Percentiles rank a stretch among this genome's conserved stretches.
phyloP scores from a whole-genome alignment of 169 alveolate genomes.

The Cardiosporidium cionae region DNA sequence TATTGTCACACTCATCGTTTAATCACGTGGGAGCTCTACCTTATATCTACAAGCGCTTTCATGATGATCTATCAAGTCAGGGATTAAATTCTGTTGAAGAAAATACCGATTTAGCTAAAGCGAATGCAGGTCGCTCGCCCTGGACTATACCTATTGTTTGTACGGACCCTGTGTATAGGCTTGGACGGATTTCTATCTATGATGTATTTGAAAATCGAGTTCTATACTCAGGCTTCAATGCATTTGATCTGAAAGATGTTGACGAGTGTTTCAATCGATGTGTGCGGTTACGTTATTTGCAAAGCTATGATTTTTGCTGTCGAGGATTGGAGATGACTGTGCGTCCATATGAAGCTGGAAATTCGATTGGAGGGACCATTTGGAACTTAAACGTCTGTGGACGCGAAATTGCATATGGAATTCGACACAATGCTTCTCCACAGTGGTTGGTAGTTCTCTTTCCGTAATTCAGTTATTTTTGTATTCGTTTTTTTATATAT shows the following conservation, averaged over 20 bases:
- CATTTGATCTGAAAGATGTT: not conserved
- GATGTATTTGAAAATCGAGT: not conserved
- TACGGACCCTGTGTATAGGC: not conserved
- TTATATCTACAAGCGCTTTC: not conserved
- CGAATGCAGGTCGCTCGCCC: no score
- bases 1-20: not conserved
- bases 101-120: no score
- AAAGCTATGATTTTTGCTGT: not conserved
- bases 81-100: no score
- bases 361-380: not conserved
- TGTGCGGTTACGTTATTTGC: not conserved
- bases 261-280: not conserved
- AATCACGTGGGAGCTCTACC: not conserved
- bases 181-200: not conserved
- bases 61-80: no score
- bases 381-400: not conserved
- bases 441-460: not conserved
- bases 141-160: no score
- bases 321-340: not conserved
- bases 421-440: not conserved
- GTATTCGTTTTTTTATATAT: not conserved
- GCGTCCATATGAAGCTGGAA: not conserved
- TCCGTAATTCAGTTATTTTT: not conserved
- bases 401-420: not conserved
- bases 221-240: not conserved